Evolutionary conservation across 305 asterid genomes (phyloP).

Genomic region (Solanum hybrid): DNA sequence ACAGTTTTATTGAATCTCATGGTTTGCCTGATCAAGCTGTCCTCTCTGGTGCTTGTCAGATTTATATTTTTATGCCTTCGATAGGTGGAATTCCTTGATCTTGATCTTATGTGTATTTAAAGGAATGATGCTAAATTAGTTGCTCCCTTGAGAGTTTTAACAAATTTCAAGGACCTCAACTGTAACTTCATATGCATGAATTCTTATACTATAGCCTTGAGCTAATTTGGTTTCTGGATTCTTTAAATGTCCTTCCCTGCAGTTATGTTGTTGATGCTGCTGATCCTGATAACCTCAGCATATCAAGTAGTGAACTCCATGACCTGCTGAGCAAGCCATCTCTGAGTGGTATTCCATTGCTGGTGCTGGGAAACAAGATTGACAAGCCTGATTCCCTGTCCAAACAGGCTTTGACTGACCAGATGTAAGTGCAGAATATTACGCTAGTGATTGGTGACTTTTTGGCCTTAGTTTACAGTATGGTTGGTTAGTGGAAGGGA

Average conservation of each 20-base stretch:
- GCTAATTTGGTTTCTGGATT: background rate
- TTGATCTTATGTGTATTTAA: background rate
- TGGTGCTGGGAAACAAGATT: conserved; percentile 88
- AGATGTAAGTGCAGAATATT: conserved; percentile 47
- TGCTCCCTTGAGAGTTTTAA: background rate
- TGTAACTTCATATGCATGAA: background rate
- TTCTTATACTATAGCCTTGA: background rate
- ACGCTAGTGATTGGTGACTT: background rate
- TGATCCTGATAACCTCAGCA: conserved; percentile 71
- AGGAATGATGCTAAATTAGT: background rate
- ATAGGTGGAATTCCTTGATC: background rate
- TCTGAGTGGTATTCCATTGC: conserved; percentile 76
- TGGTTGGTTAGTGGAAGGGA: background rate
- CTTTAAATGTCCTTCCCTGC: conserved; percentile 11
- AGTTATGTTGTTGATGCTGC: conserved; percentile 97
- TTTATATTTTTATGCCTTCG: background rate
- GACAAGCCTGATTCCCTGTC: conserved; percentile 76
- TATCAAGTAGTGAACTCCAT: conserved; percentile 76
- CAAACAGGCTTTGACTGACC: conserved; percentile 79
- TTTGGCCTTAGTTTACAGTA: background rate
- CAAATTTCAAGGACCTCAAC: background rate
- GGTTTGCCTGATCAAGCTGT: background rate
- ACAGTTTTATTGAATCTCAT: background rate
- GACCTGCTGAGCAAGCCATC: conserved; percentile 87
- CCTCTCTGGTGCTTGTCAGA: background rate